A percentile compares a stretch with the other conserved stretches of the same genome.
Evolutionary conservation across 352 stramenopile species (phyloP).

Genomic region (Globisporangium nagaii): DNA sequence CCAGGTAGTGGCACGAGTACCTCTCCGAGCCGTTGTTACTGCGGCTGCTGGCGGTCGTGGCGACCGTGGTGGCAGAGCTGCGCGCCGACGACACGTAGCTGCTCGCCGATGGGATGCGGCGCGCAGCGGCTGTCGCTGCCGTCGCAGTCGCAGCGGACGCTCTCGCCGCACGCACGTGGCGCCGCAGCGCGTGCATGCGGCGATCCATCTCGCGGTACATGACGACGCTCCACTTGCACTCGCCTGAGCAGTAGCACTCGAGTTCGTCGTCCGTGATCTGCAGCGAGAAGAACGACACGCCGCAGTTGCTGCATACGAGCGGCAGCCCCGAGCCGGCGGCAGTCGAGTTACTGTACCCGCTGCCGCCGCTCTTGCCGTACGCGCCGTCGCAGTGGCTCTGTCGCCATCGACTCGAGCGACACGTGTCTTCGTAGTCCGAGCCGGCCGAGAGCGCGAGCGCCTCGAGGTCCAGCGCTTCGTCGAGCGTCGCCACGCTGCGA

Average conservation of each 20-base stretch:
- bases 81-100: background rate
- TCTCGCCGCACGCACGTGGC: constrained; percentile 8
- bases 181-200: constrained; percentile 48
- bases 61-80: background rate
- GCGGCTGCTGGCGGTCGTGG: background rate
- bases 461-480: constrained; percentile 40
- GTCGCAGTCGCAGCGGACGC: background rate
- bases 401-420: constrained; percentile 5
- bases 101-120: no score
- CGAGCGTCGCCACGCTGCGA: no score
- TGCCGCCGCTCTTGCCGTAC: constrained; percentile 1
- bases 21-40: constrained; percentile 11
- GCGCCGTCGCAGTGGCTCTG: background rate
- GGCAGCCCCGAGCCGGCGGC: constrained; percentile 54
- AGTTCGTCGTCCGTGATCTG: constrained; percentile 55
- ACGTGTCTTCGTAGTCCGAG: constrained; percentile 21
- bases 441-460: constrained; percentile 25
- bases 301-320: constrained; percentile 78
- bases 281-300: constrained; percentile 77
- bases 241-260: constrained; percentile 80
- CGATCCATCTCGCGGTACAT: constrained; percentile 81
- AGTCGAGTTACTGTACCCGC: background rate
- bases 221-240: constrained; percentile 88
- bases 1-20: constrained; percentile 16
- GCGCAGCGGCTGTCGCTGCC: background rate